phyloP scores from a whole-genome alignment of 768 basidiomycete genomes.

The Mycena albidolilacea region DNA sequence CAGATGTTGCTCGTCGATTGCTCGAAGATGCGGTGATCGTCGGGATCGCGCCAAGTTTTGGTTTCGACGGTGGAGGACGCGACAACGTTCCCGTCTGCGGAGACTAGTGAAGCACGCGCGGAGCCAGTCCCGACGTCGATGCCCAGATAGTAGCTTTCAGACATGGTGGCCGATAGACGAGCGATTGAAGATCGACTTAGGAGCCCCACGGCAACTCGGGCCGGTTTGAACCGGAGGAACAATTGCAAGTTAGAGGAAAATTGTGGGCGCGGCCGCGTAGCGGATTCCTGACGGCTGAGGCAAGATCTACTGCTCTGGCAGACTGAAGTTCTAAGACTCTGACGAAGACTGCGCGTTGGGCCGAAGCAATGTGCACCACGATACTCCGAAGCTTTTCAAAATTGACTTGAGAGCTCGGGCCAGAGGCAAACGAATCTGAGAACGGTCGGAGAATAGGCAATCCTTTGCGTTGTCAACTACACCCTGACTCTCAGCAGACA shows the following conservation, averaged over 20 bases:
- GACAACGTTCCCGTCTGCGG: slow-evolving; percentile 74
- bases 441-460: too few species aligned
- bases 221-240: neutral
- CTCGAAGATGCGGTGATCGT: slow-evolving; percentile 95
- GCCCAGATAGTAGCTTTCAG: slow-evolving; percentile 74
- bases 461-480: too few species aligned
- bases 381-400: too few species aligned
- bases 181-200: neutral
- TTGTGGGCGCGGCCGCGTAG: too few species aligned
- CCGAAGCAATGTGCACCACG: too few species aligned
- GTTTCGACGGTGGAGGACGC: slow-evolving; percentile 88
- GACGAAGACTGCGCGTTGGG: too few species aligned
- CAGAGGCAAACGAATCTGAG: too few species aligned
- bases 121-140: slow-evolving; percentile 96
- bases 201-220: neutral
- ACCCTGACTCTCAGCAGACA: neutral
- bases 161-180: slow-evolving; percentile 46
- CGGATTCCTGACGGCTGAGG: too few species aligned
- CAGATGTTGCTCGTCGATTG: slow-evolving; percentile 95
- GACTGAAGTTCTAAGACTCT: too few species aligned
- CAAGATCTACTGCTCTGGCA: too few species aligned
- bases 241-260: too few species aligned
- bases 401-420: too few species aligned
- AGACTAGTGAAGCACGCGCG: slow-evolving; percentile 88
- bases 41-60: slow-evolving; percentile 86